These are phyloP conservation scores for Pistacia atlantica DNA, from an alignment of 345 rosid genomes.

Conservation along the genomic window DNA sequence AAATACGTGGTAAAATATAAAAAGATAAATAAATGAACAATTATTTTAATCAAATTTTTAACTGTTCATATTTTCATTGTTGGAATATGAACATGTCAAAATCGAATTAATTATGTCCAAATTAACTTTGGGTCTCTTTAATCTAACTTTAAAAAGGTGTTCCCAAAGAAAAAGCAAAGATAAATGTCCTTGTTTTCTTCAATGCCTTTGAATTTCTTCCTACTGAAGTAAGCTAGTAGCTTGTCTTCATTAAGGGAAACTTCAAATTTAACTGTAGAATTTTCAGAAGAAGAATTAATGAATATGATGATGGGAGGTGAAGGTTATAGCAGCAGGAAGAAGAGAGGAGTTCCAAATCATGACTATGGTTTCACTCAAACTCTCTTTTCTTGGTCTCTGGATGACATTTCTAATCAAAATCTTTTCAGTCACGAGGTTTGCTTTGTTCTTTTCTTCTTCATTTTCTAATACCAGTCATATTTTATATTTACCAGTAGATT, in stretches of 20 bases:
- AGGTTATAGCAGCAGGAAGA: conserved; percentile 3
- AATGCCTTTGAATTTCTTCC: background rate
- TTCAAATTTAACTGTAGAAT: background rate
- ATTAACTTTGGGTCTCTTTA: too few species aligned
- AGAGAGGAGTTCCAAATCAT: background rate
- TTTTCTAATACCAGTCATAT: background rate
- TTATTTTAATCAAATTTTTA: too few species aligned
- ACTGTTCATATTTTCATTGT: too few species aligned
- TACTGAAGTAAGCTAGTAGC: background rate
- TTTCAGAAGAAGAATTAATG: background rate
- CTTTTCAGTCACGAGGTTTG: conserved; percentile 38
- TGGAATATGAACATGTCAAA: too few species aligned
- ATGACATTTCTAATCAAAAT: conserved; percentile 31
- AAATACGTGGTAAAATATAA: too few species aligned
- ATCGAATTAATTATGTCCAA: too few species aligned
- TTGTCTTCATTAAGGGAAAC: background rate
- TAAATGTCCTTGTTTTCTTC: background rate
- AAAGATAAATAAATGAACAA: too few species aligned
- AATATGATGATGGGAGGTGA: background rate
- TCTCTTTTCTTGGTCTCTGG: conserved; percentile 43
- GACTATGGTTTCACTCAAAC: conserved; percentile 10
- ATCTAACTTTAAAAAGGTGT: too few species aligned
- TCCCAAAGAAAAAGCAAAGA: too few species aligned
- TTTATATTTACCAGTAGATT: too few species aligned
- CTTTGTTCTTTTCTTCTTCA: background rate